Percentiles rank a stretch among this genome's conserved stretches.
Conservation (phyloP, 257 asterid genomes). For the Datura wrightii region DNA sequence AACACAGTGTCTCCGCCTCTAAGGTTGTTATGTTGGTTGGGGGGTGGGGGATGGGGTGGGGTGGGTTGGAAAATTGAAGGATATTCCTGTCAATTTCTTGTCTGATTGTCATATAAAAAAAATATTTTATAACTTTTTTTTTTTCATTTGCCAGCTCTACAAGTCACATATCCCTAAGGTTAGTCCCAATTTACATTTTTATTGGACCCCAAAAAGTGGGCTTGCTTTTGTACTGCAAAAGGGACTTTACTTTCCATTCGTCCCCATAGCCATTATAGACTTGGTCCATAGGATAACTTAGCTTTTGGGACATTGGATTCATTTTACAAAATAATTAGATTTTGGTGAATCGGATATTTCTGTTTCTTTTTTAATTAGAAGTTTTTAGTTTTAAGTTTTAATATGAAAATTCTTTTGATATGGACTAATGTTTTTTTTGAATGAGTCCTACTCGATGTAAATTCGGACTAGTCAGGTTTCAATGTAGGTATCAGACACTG, state of each 20-base stretch:
- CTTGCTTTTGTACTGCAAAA: constrained; percentile 19
- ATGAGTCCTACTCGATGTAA: too few relatives aligned
- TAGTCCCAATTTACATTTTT: neutral
- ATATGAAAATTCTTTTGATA: too few relatives aligned
- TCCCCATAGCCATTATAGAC: neutral
- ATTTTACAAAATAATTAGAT: neutral
- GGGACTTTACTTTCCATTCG: constrained; percentile 14
- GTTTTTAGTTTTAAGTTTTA: too few relatives aligned
- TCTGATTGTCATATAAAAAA: constrained; percentile 3
- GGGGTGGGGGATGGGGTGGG: neutral
- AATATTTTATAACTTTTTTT: neutral
- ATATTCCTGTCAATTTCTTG: constrained; percentile 30
- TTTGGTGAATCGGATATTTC: too few relatives aligned
- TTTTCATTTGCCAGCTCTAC: neutral
- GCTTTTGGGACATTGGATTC: constrained; percentile 18
- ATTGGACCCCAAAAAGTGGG: constrained; percentile 25
- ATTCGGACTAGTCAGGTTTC: too few relatives aligned
- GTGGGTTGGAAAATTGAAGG: neutral
- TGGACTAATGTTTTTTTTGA: too few relatives aligned
- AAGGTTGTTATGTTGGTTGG: neutral
- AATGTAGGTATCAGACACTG: too few relatives aligned
- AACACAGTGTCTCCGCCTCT: too few relatives aligned
- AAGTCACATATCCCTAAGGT: neutral
- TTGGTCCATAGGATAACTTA: neutral
- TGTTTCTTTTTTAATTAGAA: too few relatives aligned